Conservation (phyloP, 1,284 basidiomycete species). For the Tilletia setariae region DNA sequence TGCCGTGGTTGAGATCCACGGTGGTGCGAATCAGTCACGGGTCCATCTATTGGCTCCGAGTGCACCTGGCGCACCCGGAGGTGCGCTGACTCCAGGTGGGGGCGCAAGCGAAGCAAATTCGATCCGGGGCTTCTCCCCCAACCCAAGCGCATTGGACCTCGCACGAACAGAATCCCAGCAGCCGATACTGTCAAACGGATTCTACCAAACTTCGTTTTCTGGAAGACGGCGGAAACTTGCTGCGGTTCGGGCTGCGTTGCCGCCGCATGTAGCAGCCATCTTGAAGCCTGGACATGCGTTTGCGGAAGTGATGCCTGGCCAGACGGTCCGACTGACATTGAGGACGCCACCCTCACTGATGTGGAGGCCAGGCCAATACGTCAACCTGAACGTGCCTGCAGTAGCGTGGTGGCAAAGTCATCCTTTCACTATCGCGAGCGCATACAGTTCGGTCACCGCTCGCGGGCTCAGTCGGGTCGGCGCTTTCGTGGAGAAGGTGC, state of each 20-base stretch:
- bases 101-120: not conserved
- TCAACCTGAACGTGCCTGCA: slow-evolving; percentile 70
- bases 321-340: slow-evolving; percentile 71
- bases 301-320: slow-evolving; percentile 73
- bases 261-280: slow-evolving; percentile 41
- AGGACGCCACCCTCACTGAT: slow-evolving; percentile 59
- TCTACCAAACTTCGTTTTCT: not conserved
- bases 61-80: not conserved
- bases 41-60: not conserved
- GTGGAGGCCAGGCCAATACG: slow-evolving; percentile 77
- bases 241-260: slow-evolving; percentile 34
- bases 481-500: slow-evolving; percentile 18
- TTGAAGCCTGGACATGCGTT: slow-evolving; percentile 66
- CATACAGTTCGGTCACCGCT: slow-evolving; percentile 59
- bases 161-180: not conserved
- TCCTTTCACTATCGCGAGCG: slow-evolving; percentile 75
- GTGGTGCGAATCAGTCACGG: not conserved
- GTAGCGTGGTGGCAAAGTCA: slow-evolving; percentile 70
- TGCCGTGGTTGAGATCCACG: not conserved
- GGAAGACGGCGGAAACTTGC: not conserved
- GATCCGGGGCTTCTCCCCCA: not conserved
- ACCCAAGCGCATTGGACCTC: not conserved
- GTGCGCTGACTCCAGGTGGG: not conserved
- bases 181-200: not conserved
- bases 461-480: slow-evolving; percentile 13